phyloP scores from a whole-genome alignment of 805 yeast genomes.

The Metschnikowia kofuensis region DNA sequence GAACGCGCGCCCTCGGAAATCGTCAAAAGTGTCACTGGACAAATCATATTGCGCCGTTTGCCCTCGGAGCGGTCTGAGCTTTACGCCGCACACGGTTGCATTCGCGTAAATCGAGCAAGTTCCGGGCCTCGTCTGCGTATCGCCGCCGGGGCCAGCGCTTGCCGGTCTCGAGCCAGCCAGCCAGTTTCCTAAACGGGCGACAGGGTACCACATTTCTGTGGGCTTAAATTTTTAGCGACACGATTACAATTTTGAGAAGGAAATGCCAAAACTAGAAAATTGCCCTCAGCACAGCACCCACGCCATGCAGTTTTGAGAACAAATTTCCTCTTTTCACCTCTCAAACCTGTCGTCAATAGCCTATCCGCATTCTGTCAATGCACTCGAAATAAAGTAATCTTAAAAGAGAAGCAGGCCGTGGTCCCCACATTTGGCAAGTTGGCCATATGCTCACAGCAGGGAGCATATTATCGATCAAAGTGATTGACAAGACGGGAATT shows the following conservation, averaged over 20 bases:
- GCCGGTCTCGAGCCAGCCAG: slow-evolving; percentile 5
- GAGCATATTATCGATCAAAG: no score
- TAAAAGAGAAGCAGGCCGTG: no score
- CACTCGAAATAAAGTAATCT: no score
- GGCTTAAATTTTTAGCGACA: not conserved
- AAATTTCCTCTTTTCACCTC: not conserved
- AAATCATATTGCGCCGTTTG: slow-evolving; percentile 10
- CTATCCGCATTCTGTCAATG: not conserved
- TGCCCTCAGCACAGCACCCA: not conserved
- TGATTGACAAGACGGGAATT: no score
- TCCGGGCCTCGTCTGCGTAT: not conserved
- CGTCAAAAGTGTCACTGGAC: slow-evolving; percentile 11
- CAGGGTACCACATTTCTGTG: not conserved
- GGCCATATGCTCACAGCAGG: no score
- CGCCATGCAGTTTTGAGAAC: not conserved
- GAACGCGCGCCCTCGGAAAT: slow-evolving; percentile 13
- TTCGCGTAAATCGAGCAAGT: slow-evolving; percentile 4
- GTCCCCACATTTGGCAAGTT: no score
- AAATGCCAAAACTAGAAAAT: not conserved
- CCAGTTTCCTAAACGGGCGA: slow-evolving; percentile 2
- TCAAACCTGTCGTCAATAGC: not conserved
- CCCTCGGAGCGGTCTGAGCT: slow-evolving; percentile 13
- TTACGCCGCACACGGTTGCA: slow-evolving; percentile 1
- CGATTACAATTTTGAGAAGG: not conserved
- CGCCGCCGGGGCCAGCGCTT: not conserved